Evolutionary conservation across 345 rosid genomes (phyloP), one percentile per base, ranked within the genome.

Genomic region (Gossypium anomalum): DNA sequence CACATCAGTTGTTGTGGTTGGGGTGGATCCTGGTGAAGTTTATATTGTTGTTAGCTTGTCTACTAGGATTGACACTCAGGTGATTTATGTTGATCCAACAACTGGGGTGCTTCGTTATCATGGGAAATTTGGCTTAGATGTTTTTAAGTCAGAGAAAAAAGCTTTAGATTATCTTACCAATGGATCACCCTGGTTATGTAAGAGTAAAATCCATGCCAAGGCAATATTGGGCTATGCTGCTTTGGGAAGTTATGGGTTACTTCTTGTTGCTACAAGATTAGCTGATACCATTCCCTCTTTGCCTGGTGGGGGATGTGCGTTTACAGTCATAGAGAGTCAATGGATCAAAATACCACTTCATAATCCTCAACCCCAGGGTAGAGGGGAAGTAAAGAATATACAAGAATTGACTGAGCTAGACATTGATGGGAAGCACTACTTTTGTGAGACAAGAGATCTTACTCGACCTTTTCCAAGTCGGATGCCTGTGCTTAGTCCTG

Each of bases 301-400:
- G 77, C 99, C 99, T 75, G 99, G 98, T 34, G 99, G 99, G 27
- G 98, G 97, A 71, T 89, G 93, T 77, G 86, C 91, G 11, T 91
- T 84, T 79, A 93, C 98, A 1, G 98, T 95, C 51, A 20, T 78
- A 4, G 96, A 92, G 87, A 93, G 89, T 80, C 94, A 91, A 29
- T 91, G 99, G 99, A 85, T 93, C 69, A 95, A 90, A 82, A 78
- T 90, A 78, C 75, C 93, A 44, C 93, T 93, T 74, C 85, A 89
- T 65, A 86, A 89, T 82, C 93, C 98, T 79, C 88, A 87, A 81
- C 84, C 87, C 51, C 98, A 87, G 77, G 97, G 97, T 74, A 95
- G 91, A 85, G 97, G 96, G 64, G 98, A 95, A 75, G 71, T 75
- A 34, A 95, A 95, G 85, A 95, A 88, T 84, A 67, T 91, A 82